A percentile compares a stretch with the other conserved stretches of the same genome.
Conservation (phyloP, 805 yeast species). For the Blastobotrys americana region DNA sequence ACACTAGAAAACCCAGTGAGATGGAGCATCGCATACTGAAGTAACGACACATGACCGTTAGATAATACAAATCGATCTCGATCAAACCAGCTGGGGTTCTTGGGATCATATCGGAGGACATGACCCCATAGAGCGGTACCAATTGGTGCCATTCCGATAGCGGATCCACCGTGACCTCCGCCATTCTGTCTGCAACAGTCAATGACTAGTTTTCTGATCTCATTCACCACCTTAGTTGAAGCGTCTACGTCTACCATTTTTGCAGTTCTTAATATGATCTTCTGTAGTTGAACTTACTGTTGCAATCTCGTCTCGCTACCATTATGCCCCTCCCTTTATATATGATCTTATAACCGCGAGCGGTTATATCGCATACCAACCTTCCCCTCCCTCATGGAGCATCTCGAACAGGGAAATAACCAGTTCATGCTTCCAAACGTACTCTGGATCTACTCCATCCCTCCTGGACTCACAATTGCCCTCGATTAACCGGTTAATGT, state of each 20-base stretch:
- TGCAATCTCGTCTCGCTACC: background rate
- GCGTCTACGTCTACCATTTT: no score
- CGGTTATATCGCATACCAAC: no score
- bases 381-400: no score
- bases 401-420: no score
- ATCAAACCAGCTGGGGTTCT: constrained; percentile 84
- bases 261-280: background rate
- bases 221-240: constrained; percentile 4
- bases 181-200: constrained; percentile 20
- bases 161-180: constrained; percentile 37
- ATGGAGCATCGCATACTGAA: constrained; percentile 75
- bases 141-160: constrained; percentile 38
- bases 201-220: constrained; percentile 14
- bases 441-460: no score
- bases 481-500: no score
- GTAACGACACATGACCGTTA: constrained; percentile 92
- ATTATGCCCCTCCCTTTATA: background rate
- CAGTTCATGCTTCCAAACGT: no score
- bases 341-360: no score
- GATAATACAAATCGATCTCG: constrained; percentile 90
- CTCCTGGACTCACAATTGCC: no score
- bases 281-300: background rate
- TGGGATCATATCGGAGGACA: constrained; percentile 50
- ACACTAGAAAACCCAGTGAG: constrained; percentile 68
- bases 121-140: constrained; percentile 35